phyloP scores from a whole-genome alignment of 352 stramenopile genomes.

The Phytophthora quininea region DNA sequence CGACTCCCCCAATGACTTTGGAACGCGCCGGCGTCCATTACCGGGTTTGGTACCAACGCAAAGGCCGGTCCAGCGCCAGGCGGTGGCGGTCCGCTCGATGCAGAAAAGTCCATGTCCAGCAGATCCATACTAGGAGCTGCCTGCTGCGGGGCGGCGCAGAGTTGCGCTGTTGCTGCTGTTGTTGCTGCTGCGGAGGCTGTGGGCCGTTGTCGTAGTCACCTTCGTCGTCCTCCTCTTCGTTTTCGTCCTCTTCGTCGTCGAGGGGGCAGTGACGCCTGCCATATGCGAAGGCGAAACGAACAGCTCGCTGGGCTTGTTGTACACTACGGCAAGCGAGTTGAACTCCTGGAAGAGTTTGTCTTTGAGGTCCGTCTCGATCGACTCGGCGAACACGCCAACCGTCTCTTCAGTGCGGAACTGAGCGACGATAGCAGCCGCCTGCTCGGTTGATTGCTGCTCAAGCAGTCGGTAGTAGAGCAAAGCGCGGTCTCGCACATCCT shows the following conservation, averaged over 20 bases:
- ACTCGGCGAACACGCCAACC: conserved; percentile 87
- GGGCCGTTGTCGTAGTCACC: conserved; percentile 31
- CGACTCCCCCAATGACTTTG: conserved; percentile 75
- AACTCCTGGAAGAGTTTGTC: conserved; percentile 96
- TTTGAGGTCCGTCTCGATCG: conserved; percentile 83
- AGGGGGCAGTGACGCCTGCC: conserved; percentile 34
- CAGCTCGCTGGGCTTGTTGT: conserved; percentile 95
- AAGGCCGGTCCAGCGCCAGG: conserved; percentile 39
- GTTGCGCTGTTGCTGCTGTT: conserved; percentile 54
- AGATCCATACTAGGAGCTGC: conserved; percentile 62
- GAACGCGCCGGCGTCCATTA: conserved; percentile 79
- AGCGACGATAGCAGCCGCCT: conserved; percentile 89
- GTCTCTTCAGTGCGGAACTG: conserved; percentile 79
- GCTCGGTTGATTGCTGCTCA: conserved; percentile 90
- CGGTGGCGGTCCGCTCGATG: conserved; percentile 20
- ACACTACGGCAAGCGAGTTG: conserved; percentile 97
- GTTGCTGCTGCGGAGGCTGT: conserved; percentile 41
- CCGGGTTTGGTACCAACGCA: conserved; percentile 60
- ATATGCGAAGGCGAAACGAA: conserved; percentile 92
- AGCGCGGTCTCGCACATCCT: conserved; percentile 97
- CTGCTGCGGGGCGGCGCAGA: conserved; percentile 28
- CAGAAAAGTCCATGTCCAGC: conserved; percentile 79
- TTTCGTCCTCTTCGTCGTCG: conserved; percentile 54
- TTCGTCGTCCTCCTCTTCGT: conserved; percentile 53
- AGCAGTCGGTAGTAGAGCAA: conserved; percentile 98